Base-by-base conservation (phyloP, 139 green algal genomes). In the Haematococcus lacustris region DNA sequence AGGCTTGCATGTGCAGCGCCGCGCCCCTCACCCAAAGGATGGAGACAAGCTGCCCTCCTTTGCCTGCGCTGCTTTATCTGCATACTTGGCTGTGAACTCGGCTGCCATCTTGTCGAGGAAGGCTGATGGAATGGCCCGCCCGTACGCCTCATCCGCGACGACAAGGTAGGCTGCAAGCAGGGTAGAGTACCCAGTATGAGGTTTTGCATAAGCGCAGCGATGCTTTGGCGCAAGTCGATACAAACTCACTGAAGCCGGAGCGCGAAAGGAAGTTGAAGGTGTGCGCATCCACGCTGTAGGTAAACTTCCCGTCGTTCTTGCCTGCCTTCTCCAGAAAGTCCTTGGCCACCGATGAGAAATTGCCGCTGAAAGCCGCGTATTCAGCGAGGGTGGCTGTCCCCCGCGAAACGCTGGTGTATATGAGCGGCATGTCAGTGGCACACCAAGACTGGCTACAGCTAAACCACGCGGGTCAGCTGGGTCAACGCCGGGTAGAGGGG, bases 101-200 rank as follows among this genome's bases (percentile, higher is more conserved):
- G 59, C 67, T 25, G 73, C 69, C 40, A 96, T 80, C 30, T 85
- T 85, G 66, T 99, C 90, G 53, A 99, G 72, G 76, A 97, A 97
- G 13, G 89, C 92, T 72, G 96, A 96, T 1, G 93, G 91, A 35
- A 98, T 91, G 37, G 95, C 88, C 28, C 94, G 76, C 0, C 93
- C 92, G 67, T 90, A 93, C 5, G 83, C 84, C 71, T 96, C 92
- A 41, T 98, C 91, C 17, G 94, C 93, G 0, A 98, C 93, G n/a
- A 93, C 93, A 60, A 97, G 74, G 77, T 93, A 98, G 1, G 79
- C 88, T 94, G 86, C 68, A 67, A 30, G 25, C n/a, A 38, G 13
- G n/a, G n/a, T n/a, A n/a, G n/a, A n/a, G n/a, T n/a, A n/a, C n/a
- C n/a, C n/a, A n/a, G n/a, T n/a, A n/a, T n/a, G n/a, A n/a, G n/a